Conservation (phyloP, 2,329 filamentous ascomycete genomes). For the Calonectria naviculata region DNA sequence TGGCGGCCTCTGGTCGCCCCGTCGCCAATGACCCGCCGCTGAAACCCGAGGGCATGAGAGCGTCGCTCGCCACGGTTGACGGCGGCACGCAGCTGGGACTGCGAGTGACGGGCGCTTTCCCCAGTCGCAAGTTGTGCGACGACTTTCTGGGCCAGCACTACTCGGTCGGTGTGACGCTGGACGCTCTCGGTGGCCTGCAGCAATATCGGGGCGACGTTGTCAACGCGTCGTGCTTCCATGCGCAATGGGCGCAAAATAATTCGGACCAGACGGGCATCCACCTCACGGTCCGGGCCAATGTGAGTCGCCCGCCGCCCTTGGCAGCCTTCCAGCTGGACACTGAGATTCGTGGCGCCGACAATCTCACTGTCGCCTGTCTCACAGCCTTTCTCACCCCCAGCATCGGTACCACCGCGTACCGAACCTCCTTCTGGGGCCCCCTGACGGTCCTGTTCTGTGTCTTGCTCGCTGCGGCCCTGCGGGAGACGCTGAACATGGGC, state of each 20-base stretch:
- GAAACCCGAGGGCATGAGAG: neutral
- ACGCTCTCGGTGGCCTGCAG: slow-evolving; percentile 27
- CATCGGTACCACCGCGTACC: slow-evolving; percentile 17
- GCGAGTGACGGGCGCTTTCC: neutral
- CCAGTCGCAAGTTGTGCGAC: slow-evolving; percentile 12
- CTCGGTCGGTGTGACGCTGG: slow-evolving; percentile 26
- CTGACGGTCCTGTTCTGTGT: slow-evolving; percentile 22
- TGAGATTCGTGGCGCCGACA: slow-evolving; percentile 26
- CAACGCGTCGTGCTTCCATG: slow-evolving; percentile 28
- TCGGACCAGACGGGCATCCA: neutral
- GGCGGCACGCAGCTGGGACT: slow-evolving; percentile 24
- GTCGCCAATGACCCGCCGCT: slow-evolving; percentile 20
- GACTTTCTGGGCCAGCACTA: slow-evolving; percentile 13
- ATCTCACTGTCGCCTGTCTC: slow-evolving; percentile 28
- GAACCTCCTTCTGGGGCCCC: slow-evolving; percentile 27
- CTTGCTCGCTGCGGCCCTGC: slow-evolving; percentile 27
- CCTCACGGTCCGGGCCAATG: slow-evolving; percentile 4
- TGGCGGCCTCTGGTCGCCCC: neutral
- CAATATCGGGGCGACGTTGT: slow-evolving; percentile 26
- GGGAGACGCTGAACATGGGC: slow-evolving; percentile 27
- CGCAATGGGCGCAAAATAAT: neutral
- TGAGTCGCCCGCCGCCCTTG: slow-evolving; percentile 43
- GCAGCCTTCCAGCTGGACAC: slow-evolving; percentile 31
- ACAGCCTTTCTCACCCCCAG: slow-evolving; percentile 29
- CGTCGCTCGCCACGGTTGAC: slow-evolving; percentile 2